Percentiles rank a stretch among this genome's conserved stretches.
These are phyloP conservation scores for Penicillium lividum DNA, from an alignment of 495 filamentous ascomycete genomes.

Conservation along the genomic window DNA sequence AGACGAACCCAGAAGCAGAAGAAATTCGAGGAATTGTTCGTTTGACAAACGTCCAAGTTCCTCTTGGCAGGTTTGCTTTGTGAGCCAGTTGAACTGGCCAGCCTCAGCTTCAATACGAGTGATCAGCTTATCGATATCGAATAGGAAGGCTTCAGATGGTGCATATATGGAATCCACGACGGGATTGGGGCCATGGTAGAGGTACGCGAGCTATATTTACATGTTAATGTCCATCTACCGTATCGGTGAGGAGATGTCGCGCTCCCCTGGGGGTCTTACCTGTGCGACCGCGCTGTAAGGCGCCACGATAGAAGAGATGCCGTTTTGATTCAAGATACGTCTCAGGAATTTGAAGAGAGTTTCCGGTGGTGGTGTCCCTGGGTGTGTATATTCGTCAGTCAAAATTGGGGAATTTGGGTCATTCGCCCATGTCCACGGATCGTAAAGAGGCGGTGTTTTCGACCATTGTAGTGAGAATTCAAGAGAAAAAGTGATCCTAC, in stretches of 20 bases:
- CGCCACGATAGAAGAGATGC: conserved; percentile 78
- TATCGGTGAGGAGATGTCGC: not conserved
- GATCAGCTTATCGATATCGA: conserved; percentile 82
- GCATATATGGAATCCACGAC: conserved; percentile 80
- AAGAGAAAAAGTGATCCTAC: conserved; percentile 50
- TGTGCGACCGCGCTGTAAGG: conserved; percentile 90
- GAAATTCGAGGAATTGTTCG: conserved; percentile 77
- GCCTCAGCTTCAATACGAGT: conserved; percentile 71
- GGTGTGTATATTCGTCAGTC: conserved; percentile 23
- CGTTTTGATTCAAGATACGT: conserved; percentile 64
- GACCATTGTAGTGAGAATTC: conserved; percentile 4
- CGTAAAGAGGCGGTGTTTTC: conserved; percentile 1
- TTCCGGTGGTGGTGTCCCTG: conserved; percentile 57
- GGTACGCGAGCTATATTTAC: conserved; percentile 75
- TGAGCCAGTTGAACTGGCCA: conserved; percentile 67
- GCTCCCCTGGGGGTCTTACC: conserved; percentile 46
- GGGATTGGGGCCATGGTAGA: conserved; percentile 66
- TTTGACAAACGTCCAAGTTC: conserved; percentile 66
- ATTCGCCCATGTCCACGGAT: not conserved
- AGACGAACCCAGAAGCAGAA: conserved; percentile 79
- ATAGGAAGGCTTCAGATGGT: conserved; percentile 83
- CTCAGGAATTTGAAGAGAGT: conserved; percentile 75
- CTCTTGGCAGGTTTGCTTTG: conserved; percentile 67
- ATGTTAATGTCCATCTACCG: conserved; percentile 6
- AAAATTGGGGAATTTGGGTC: not conserved